Evolutionary conservation across 179 eudicot species (phyloP).

Genomic region (Patellifolia procumbens): DNA sequence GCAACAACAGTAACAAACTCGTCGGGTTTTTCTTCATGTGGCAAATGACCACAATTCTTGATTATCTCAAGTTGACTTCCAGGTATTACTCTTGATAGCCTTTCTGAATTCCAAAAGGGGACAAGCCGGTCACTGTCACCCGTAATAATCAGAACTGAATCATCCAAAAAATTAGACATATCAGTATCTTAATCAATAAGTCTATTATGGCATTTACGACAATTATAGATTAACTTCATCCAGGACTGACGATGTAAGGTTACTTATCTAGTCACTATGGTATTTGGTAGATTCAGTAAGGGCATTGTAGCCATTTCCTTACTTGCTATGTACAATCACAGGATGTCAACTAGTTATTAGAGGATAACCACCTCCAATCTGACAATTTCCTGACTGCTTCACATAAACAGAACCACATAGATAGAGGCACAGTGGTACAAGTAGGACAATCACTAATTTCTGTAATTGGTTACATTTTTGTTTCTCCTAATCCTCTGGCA

Average conservation of each 20-base stretch:
- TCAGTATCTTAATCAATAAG: slow-evolving; percentile 2
- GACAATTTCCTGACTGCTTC: not conserved
- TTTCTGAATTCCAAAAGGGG: slow-evolving; percentile 79
- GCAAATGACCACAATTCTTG: slow-evolving; percentile 87
- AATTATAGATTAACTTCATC: no score
- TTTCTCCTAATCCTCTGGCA: not conserved
- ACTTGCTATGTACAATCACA: no score
- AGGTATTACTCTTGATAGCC: slow-evolving; percentile 73
- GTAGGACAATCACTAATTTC: not conserved
- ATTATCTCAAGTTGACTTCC: slow-evolving; percentile 70
- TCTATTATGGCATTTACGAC: no score
- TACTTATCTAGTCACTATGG: no score
- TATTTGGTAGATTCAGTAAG: no score
- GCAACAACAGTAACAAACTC: slow-evolving; percentile 67
- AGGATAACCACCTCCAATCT: not conserved
- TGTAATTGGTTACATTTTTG: not conserved
- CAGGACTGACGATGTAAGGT: no score
- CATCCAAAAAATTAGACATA: not conserved
- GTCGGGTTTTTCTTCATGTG: slow-evolving; percentile 83
- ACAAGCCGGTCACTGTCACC: slow-evolving; percentile 85
- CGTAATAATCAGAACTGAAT: slow-evolving; percentile 72
- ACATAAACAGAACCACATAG: not conserved
- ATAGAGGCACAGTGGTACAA: not conserved
- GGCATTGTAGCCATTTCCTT: no score
- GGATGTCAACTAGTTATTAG: no score